Evolutionary conservation across 169 alveolate genomes (phyloP), one percentile per base, ranked within the genome.

Genomic region (Cryptosporidium canis): DNA sequence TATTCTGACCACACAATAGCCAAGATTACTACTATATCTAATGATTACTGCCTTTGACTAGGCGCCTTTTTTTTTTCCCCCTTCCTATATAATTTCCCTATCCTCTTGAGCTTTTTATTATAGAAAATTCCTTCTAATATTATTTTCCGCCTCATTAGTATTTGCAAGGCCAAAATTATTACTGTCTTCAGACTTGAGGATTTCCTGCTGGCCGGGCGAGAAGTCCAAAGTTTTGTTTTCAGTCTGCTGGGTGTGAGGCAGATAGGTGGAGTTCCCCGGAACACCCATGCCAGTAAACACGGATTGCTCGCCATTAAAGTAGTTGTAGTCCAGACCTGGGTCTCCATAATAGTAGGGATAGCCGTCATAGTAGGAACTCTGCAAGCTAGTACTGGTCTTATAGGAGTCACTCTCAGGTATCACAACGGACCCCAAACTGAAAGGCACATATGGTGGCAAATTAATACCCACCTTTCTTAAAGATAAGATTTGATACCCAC

Each of bases 401-500:
- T 27, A 66, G 14, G 55, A 66, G 21, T 66, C 83, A 56, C 77
- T 77, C 41, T 77, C 87, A 3, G 87, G 87, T 24, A 44, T 77
- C n/a, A 77, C 24, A 14, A 77, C 55, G 3, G 70, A 43, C 35
- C 87, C 87, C n/a, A 77, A 61, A 77, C 87, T 77, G 41, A 77
- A 77, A 12, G 87, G 87, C 2, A 77, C 87, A 58, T 77, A 77
- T 61, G 87, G 87, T n/a, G 87, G 87, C 39, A 77, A 39, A 61
- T 77, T 77, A 18, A 77, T 77, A 24, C 87, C 87, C 12, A 77
- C 87, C 44, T 77, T 77, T 43, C 87, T 77, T 39, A 77, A 61
- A 35, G 87, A 77, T 39, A 71, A 68, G 33, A 85, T 90, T 63
- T 64, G 91, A 45, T 85, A 68, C 21, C 93, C 93, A 18, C 45